Evolutionary conservation across 805 yeast genomes (phyloP).

Genomic region (Barnettozyma botsteinii): DNA sequence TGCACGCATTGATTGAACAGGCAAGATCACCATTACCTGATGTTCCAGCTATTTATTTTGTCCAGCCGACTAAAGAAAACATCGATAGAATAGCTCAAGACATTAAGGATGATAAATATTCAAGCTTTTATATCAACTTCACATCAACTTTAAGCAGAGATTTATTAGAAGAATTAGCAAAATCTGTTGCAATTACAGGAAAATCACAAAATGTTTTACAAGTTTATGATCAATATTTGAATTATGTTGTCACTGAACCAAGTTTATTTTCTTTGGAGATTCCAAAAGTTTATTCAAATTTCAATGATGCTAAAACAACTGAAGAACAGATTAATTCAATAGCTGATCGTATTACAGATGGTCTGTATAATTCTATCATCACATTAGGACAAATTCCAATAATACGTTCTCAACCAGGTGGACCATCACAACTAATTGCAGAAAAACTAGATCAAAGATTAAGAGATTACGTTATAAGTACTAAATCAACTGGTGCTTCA

Average conservation of each 20-base stretch:
- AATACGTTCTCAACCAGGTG: constrained; percentile 85
- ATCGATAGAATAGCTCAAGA: constrained; percentile 66
- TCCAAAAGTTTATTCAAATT: constrained; percentile 54
- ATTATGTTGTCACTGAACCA: constrained; percentile 90
- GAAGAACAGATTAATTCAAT: constrained; percentile 68
- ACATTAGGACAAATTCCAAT: constrained; percentile 81
- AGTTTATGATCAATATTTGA: constrained; percentile 90
- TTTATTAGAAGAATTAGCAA: constrained; percentile 83
- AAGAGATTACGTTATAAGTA: constrained; percentile 78
- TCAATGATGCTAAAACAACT: constrained; percentile 64
- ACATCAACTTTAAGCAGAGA: constrained; percentile 74
- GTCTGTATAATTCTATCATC: constrained; percentile 72
- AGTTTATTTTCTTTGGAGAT: constrained; percentile 77
- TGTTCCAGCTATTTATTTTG: constrained; percentile 90
- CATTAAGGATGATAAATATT: constrained; percentile 67
- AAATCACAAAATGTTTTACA: constrained; percentile 72
- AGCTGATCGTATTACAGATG: constrained; percentile 70
- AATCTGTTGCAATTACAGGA: constrained; percentile 66
- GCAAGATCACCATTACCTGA: constrained; percentile 83
- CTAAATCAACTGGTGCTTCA: constrained; percentile 28
- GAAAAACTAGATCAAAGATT: constrained; percentile 77
- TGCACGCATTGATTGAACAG: constrained; percentile 69
- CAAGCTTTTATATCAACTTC: constrained; percentile 77
- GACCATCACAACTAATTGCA: constrained; percentile 94
- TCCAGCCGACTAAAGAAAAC: constrained; percentile 80